Percentiles rank a stretch among this genome's conserved stretches.
These are phyloP conservation scores for Microbotryum violaceum DNA, from an alignment of 1,284 basidiomycete species.

Conservation along the genomic window DNA sequence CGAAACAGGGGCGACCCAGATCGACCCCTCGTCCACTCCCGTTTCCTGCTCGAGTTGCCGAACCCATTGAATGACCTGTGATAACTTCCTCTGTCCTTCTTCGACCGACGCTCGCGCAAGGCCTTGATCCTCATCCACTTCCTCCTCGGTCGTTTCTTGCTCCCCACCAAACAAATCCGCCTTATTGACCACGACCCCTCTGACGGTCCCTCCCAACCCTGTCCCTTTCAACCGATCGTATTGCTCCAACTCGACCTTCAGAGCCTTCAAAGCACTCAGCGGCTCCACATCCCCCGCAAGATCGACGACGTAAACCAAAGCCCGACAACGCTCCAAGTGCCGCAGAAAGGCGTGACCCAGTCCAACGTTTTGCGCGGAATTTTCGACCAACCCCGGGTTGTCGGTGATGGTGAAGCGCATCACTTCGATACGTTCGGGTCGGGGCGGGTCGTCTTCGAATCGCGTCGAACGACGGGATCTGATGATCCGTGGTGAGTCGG, in stretches of 20 bases:
- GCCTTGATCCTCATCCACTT: constrained; percentile 1
- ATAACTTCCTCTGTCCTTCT: constrained; percentile 8
- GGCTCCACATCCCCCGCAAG: constrained; percentile 57
- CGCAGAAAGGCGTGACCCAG: constrained; percentile 90
- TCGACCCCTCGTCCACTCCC: constrained; percentile 45
- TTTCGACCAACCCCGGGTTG: constrained; percentile 83
- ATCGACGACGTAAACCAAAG: constrained; percentile 88
- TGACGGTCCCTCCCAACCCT: constrained; percentile 27
- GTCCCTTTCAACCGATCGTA: constrained; percentile 54
- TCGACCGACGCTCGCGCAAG: constrained; percentile 9
- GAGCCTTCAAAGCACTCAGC: constrained; percentile 63
- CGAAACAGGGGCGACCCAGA: constrained; percentile 60
- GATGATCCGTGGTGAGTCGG: neutral
- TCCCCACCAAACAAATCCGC: constrained; percentile 60
- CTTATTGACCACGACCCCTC: constrained; percentile 82
- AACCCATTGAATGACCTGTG: constrained; percentile 28
- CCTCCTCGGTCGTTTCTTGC: constrained; percentile 4
- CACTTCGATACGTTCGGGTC: constrained; percentile 46
- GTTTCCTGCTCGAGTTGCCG: constrained; percentile 55
- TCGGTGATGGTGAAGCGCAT: constrained; percentile 94
- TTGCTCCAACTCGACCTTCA: constrained; percentile 67
- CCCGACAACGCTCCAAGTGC: constrained; percentile 83
- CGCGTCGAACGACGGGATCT: no score
- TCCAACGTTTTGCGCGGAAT: constrained; percentile 79
- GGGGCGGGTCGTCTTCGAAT: neutral